These are phyloP conservation scores for Proliferodiscus dingleyae DNA, from an alignment of 2,329 filamentous ascomycete species.

Conservation along the genomic window DNA sequence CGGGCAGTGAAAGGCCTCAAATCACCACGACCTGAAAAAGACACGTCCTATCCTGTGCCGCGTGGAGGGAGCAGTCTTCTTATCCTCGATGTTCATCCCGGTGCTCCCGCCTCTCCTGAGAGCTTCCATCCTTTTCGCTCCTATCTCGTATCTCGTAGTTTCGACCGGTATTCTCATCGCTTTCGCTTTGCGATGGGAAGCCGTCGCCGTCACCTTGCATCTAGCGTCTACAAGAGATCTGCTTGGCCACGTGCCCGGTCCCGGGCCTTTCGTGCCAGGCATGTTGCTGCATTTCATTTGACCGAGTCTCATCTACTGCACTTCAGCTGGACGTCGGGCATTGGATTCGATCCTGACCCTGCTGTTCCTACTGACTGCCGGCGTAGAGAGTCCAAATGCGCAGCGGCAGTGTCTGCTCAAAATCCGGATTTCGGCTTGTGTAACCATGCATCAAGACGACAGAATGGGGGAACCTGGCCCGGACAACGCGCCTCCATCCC, in stretches of 20 bases:
- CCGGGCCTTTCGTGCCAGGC: not conserved
- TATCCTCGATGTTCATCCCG: no score
- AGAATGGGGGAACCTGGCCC: not conserved
- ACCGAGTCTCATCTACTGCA: not conserved
- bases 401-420: not conserved
- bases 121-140: no score
- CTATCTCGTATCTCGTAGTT: not conserved
- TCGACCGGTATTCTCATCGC: not conserved
- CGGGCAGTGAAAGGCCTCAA: no score
- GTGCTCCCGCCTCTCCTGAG: no score
- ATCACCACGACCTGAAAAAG: no score
- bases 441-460: no score
- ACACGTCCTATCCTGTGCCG: not conserved
- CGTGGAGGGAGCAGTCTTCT: not conserved
- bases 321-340: not conserved
- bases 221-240: not conserved
- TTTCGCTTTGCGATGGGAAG: no score
- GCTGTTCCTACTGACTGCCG: not conserved
- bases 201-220: no score
- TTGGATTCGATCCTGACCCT: conserved; percentile 1
- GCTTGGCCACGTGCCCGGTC: conserved; percentile 1
- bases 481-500: no score
- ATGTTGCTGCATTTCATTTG: not conserved
- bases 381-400: not conserved
- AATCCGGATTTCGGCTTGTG: conserved; percentile 3